Evolutionary conservation across 2,329 filamentous ascomycete species (phyloP).

Genomic region (Aspergillus sclerotialis): DNA sequence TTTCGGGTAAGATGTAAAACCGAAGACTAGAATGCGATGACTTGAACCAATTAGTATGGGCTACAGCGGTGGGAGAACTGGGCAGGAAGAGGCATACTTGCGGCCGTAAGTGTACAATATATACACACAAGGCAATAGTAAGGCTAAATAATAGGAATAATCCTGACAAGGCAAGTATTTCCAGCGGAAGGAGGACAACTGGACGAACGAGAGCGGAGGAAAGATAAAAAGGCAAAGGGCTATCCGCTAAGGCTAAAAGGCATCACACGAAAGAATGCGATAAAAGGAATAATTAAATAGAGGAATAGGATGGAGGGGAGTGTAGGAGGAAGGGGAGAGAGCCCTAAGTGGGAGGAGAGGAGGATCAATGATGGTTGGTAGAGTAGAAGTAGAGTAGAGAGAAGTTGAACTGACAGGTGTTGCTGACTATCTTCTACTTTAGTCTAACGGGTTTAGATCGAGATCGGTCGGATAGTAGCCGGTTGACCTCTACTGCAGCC

Average conservation of each 20-base stretch:
- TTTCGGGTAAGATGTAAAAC: conserved; percentile 4
- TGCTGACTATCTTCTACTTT: too few species aligned
- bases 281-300: conserved; percentile 9
- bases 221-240: background rate
- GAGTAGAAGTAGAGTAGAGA: conserved; percentile 14
- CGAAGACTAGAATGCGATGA: background rate
- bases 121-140: background rate
- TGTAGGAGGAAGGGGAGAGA: conserved; percentile 4
- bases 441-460: too few species aligned
- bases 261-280: conserved; percentile 12
- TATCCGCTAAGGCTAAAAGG: conserved; percentile 7
- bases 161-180: background rate
- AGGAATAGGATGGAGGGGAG: conserved; percentile 7
- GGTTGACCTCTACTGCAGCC: too few species aligned
- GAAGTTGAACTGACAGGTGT: too few species aligned
- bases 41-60: background rate
- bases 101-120: background rate
- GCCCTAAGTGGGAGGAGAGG: conserved; percentile 5
- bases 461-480: too few species aligned
- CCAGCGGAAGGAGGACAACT: background rate
- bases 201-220: background rate
- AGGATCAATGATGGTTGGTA: conserved; percentile 7
- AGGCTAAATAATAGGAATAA: background rate
- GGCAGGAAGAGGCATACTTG: background rate
- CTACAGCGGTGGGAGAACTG: background rate